Evolutionary conservation across 1,139 yeast genomes (phyloP).

Genomic region (Meyerozyma smithsonii): DNA sequence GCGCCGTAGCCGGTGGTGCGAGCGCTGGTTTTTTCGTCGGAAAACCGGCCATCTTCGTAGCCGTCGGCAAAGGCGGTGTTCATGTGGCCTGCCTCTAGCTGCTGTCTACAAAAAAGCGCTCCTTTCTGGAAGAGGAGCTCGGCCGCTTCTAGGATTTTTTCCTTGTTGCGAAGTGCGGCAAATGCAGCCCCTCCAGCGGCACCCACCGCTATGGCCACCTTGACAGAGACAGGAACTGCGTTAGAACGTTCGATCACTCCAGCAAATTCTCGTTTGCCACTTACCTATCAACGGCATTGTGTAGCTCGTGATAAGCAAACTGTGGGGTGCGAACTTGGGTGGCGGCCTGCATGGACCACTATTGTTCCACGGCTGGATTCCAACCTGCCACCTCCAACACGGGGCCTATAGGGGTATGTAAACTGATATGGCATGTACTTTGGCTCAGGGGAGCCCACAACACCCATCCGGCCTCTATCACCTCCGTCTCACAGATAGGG

Average conservation of each 20-base stretch:
- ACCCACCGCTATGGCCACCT: conserved; percentile 36
- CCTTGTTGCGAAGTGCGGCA: conserved; percentile 32
- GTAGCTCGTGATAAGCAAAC: not conserved
- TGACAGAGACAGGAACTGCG: conserved; percentile 36
- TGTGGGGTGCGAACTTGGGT: not conserved
- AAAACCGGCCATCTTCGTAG: conserved; percentile 22
- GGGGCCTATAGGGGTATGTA: too few species aligned
- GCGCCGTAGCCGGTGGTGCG: conserved; percentile 10
- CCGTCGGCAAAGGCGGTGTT: conserved; percentile 24
- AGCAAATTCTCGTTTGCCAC: conserved; percentile 4
- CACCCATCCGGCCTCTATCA: not conserved
- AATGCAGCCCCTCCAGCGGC: conserved; percentile 37
- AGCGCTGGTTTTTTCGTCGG: conserved; percentile 4
- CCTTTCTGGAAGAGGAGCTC: conserved; percentile 31
- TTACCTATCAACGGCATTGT: conserved; percentile 9
- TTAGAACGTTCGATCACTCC: conserved; percentile 10
- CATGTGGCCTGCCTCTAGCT: conserved; percentile 19
- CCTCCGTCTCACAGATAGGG: not conserved
- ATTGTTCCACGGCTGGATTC: too few species aligned
- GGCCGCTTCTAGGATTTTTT: conserved; percentile 28
- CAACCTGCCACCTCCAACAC: too few species aligned
- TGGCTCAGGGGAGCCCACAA: too few species aligned
- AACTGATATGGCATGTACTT: too few species aligned
- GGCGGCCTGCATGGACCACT: not conserved
- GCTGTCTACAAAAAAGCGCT: conserved; percentile 30